Evolutionary conservation across 148 eudicot species (phyloP).

Genomic region (Camellia lanceoleosa): DNA sequence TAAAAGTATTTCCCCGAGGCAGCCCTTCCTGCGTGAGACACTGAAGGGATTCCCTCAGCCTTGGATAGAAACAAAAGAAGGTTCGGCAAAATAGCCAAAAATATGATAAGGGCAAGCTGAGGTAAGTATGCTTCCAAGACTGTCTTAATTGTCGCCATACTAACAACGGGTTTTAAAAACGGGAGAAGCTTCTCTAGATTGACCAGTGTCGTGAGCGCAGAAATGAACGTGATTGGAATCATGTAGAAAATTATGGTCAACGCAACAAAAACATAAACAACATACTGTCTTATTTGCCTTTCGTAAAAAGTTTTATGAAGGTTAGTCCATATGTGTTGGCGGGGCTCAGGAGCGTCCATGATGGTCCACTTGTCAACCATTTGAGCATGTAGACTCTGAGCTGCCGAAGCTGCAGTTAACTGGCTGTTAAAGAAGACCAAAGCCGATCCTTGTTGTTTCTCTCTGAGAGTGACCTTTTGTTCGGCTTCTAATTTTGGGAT

Average conservation of each 20-base stretch:
- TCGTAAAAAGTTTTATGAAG: conserved; percentile 52
- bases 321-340: conserved; percentile 72
- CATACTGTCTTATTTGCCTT: conserved; percentile 48
- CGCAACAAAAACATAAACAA: conserved; percentile 55
- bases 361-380: conserved; percentile 78
- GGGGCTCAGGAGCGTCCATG: conserved; percentile 76
- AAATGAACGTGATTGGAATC: conserved; percentile 72
- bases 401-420: conserved; percentile 68
- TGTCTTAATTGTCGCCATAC: neutral
- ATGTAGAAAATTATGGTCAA: conserved; percentile 60
- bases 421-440: conserved; percentile 64
- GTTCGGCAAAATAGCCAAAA: conserved; percentile 77
- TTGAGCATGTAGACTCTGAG: conserved; percentile 63
- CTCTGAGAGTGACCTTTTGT: conserved; percentile 64
- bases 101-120: conserved; percentile 70
- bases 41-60: conserved; percentile 73
- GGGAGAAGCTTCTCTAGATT: conserved; percentile 64
- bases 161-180: conserved; percentile 53
- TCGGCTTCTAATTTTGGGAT: conserved; percentile 64
- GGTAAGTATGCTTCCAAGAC: conserved; percentile 64
- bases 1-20: conserved; percentile 94
- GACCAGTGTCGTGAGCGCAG: conserved; percentile 65
- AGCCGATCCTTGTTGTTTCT: conserved; percentile 64
- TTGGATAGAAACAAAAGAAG: conserved; percentile 73
- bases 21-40: conserved; percentile 73